Conservation (phyloP, 148 eudicot species). For the Rhododendron griersonianum region DNA sequence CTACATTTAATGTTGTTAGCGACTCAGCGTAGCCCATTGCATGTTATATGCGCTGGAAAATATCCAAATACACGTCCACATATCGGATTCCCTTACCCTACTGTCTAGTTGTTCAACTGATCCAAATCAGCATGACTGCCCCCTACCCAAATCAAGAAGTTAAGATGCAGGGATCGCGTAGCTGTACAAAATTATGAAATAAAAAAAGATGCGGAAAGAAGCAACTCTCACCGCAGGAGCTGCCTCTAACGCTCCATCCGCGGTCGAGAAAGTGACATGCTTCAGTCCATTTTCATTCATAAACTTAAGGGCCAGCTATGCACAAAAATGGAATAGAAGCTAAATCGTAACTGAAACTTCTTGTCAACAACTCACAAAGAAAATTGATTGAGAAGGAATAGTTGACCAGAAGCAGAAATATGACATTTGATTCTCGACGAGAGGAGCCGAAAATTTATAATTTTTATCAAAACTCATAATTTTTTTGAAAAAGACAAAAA, state of each 20-base stretch:
- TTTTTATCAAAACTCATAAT: no score
- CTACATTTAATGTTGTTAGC: no score
- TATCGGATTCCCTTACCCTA: no score
- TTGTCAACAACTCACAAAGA: neutral
- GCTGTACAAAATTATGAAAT: neutral
- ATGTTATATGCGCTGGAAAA: neutral
- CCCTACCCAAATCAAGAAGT: conserved; percentile 1
- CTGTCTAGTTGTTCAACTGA: no score
- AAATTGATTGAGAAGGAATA: neutral
- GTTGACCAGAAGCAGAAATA: neutral
- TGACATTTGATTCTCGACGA: neutral
- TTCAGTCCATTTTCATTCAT: conserved; percentile 75
- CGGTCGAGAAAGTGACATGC: conserved; percentile 78
- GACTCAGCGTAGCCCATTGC: neutral
- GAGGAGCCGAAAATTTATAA: no score
- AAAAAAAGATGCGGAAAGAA: neutral
- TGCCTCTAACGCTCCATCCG: conserved; percentile 98
- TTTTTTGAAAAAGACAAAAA: neutral
- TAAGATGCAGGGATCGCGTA: neutral
- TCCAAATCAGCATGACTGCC: no score
- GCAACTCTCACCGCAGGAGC: conserved; percentile 86
- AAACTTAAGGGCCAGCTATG: conserved; percentile 88
- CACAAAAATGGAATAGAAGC: conserved; percentile 2
- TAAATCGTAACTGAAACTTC: neutral
- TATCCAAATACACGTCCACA: neutral